Conservation (phyloP, 2,329 filamentous ascomycete genomes). For the Geosmithia morbida region DNA sequence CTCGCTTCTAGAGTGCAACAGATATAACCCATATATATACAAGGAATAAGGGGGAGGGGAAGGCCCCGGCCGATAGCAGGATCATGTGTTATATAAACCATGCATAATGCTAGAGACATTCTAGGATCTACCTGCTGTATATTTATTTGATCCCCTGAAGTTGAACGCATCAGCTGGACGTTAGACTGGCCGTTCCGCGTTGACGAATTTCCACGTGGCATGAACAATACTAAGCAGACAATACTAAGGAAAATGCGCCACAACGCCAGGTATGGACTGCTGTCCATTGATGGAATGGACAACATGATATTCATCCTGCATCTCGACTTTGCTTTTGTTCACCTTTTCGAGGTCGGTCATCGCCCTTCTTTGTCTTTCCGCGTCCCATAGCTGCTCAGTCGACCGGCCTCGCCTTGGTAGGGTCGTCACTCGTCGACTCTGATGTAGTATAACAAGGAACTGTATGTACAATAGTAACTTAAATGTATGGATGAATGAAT, state of each 20-base stretch:
- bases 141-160: not conserved
- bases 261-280: not conserved
- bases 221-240: conserved; percentile 1
- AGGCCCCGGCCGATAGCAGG: not conserved
- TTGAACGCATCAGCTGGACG: not conserved
- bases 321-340: not conserved
- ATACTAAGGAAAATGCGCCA: not conserved
- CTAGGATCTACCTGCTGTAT: not conserved
- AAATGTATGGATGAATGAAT: not conserved
- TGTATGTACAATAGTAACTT: not conserved
- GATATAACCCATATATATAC: not conserved
- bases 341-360: not conserved
- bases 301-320: not conserved
- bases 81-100: not conserved
- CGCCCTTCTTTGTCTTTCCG: not conserved
- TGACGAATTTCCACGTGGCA: not conserved
- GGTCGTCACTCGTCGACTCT: not conserved
- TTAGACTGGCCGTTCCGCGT: not conserved
- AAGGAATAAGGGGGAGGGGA: not conserved
- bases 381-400: too few species aligned
- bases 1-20: conserved; percentile 11
- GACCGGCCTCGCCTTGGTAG: too few species aligned
- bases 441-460: not conserved
- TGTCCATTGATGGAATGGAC: not conserved
- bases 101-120: not conserved